Evolutionary conservation across 1,284 basidiomycete species (phyloP), one percentile per base, ranked within the genome.

Genomic region (Limonomyces culmigenus): DNA sequence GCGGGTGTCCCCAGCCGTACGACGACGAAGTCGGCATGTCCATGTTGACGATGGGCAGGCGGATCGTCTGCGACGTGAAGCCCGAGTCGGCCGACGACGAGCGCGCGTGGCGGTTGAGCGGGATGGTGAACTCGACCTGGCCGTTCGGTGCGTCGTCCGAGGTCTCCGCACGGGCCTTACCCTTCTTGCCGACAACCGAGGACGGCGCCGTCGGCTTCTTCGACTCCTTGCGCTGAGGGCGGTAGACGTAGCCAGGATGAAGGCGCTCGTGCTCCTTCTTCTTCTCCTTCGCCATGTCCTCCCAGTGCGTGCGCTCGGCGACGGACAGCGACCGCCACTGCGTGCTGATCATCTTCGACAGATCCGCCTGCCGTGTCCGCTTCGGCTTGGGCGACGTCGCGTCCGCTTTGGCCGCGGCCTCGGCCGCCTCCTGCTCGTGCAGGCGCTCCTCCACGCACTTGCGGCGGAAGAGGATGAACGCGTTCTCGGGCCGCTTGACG

Each of bases 401-500:
- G 25, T n/a, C 25, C 10, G 10, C n/a, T 14, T 47, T 54, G 27
- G 54, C 53, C 33, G 52, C 46, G 20, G 50, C 51, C 12, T 53
- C 49, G 27, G 59, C 53, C 38, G 58, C 54, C 29, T 55, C 54
- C 15, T 33, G 39, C 38, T 56, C 62, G 39, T 58, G 63, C 38
- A 54, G 54, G 30, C 71, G 69, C 37, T 77, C 74, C 53, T 77
- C 72, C 53, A 74, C 77, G 55, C 73, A 76, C 47, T 74, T 70
- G 43, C 77, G 66, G 39, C 78, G 67, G 65, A 81, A 81, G 37
- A 81, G 64, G 50, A 81, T 81, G 62, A 81, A 81, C 16, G 78
- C 78, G 48, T 81, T 81, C 56, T 81, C 77, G 3, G 77, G 77
- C 19, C 78, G 69, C 53, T 81, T 81, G 58, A 81, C 70, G 50